A percentile compares a stretch with the other conserved stretches of the same genome.
These are phyloP conservation scores for Serendipita sp. DNA, from an alignment of 768 basidiomycete species.

Conservation along the genomic window DNA sequence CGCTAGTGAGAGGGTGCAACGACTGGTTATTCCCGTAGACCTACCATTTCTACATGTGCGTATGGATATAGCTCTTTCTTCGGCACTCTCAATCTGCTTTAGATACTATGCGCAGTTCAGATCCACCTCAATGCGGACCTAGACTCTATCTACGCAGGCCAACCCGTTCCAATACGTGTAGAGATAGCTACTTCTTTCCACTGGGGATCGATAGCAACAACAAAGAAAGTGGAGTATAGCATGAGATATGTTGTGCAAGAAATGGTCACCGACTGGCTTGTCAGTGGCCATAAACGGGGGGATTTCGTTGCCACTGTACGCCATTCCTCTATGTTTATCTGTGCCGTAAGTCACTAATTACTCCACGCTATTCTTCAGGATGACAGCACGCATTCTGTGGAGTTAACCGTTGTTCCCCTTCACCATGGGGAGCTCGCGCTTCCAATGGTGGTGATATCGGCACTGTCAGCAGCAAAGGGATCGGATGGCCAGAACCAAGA, in stretches of 20 bases:
- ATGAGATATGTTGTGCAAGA: slow-evolving; percentile 76
- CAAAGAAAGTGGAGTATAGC: slow-evolving; percentile 29
- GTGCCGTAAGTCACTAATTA: neutral
- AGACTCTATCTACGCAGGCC: slow-evolving; percentile 56
- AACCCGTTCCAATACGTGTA: slow-evolving; percentile 59
- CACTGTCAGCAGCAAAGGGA: slow-evolving; percentile 37
- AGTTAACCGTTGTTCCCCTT: slow-evolving; percentile 70
- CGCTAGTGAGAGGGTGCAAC: slow-evolving; percentile 24
- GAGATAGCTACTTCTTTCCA: slow-evolving; percentile 58
- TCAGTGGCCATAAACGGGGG: slow-evolving; percentile 77
- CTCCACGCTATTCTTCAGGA: slow-evolving; percentile 36
- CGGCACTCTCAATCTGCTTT: slow-evolving; percentile 4
- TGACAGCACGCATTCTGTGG: slow-evolving; percentile 38
- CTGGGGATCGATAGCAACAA: slow-evolving; percentile 40
- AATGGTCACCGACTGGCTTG: slow-evolving; percentile 69
- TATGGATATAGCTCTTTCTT: slow-evolving; percentile 6
- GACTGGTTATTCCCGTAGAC: slow-evolving; percentile 72
- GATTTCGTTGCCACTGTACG: slow-evolving; percentile 61
- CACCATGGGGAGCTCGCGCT: slow-evolving; percentile 68
- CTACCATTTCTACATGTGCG: slow-evolving; percentile 67
- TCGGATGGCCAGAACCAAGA: slow-evolving; percentile 25
- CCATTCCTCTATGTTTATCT: slow-evolving; percentile 1
- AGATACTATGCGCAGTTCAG: slow-evolving; percentile 49
- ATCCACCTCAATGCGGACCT: slow-evolving; percentile 35
- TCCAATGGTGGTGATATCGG: slow-evolving; percentile 53